A percentile compares a stretch with the other conserved stretches of the same genome.
Conservation (phyloP, 75 land plant species). For the Pinus tabuliformis region DNA sequence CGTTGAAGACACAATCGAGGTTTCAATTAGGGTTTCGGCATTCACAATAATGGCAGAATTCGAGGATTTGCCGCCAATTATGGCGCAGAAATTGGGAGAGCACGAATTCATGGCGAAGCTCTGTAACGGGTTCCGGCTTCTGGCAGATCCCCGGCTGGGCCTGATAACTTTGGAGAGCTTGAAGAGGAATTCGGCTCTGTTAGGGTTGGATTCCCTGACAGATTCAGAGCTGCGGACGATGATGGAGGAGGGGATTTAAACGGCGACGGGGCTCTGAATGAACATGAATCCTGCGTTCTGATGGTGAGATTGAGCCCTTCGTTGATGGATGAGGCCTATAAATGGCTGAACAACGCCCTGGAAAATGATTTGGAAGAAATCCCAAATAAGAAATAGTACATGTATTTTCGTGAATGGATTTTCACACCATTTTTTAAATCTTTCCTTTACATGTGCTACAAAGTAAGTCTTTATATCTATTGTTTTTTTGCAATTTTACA, state of each 20-base stretch:
- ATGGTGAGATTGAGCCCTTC: conserved; percentile 62
- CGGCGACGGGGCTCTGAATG: conserved; percentile 55
- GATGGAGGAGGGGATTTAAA: conserved; percentile 57
- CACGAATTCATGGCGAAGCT: conserved; percentile 10
- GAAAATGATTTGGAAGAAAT: not conserved
- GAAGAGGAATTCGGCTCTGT: conserved; percentile 36
- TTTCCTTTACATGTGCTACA: too few species aligned
- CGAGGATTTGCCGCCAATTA: conserved; percentile 57
- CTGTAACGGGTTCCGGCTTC: conserved; percentile 54
- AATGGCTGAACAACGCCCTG: conserved; percentile 12
- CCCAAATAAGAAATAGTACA: too few species aligned
- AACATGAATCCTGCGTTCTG: conserved; percentile 55
- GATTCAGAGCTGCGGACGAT: conserved; percentile 54
- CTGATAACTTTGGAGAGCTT: conserved; percentile 70
- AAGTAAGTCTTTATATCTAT: too few species aligned
- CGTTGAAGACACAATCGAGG: not conserved
- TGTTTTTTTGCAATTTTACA: too few species aligned
- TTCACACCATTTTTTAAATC: too few species aligned
- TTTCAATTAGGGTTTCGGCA: not conserved
- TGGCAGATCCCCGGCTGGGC: conserved; percentile 36
- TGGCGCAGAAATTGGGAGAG: conserved; percentile 37
- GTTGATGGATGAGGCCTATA: conserved; percentile 27
- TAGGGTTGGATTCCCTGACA: conserved; percentile 45
- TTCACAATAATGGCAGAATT: conserved; percentile 15
- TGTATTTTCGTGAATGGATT: too few species aligned